These are phyloP conservation scores for Oenanthe javanica DNA, from an alignment of 140 eudicot genomes.

Conservation along the genomic window DNA sequence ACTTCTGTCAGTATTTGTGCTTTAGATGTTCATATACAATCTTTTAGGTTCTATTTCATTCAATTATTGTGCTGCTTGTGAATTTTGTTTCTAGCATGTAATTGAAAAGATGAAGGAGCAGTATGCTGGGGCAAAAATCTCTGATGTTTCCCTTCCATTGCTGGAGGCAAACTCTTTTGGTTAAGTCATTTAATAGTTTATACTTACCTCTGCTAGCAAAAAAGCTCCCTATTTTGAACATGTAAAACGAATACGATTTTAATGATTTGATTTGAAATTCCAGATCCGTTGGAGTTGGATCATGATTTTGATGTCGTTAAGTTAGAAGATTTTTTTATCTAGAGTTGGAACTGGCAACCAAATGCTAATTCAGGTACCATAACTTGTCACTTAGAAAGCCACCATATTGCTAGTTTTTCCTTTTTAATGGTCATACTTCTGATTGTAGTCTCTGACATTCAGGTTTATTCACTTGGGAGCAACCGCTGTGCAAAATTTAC, in stretches of 20 bases:
- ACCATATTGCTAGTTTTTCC: not conserved
- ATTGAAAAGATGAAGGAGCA: constrained; percentile 43
- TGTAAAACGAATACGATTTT: constrained; percentile 5
- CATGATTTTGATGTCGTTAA: constrained; percentile 32
- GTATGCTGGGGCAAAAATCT: constrained; percentile 33
- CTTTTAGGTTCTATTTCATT: constrained; percentile 3
- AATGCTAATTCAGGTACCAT: constrained; percentile 62
- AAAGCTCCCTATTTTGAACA: not conserved
- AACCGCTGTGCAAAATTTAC: constrained; percentile 54
- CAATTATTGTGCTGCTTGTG: not conserved
- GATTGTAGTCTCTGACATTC: constrained; percentile 3
- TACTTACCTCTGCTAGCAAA: not conserved
- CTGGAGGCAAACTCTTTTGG: constrained; percentile 50
- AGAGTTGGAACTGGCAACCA: constrained; percentile 39
- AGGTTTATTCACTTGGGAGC: constrained; percentile 85
- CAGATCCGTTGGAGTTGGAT: constrained; percentile 39
- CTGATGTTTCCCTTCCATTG: constrained; percentile 58
- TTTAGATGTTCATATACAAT: not conserved
- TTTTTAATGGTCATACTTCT: not conserved
- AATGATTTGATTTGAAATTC: constrained; percentile 17
- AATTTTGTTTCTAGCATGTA: constrained; percentile 49
- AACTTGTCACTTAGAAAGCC: constrained; percentile 6
- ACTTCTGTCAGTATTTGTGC: constrained; percentile 6
- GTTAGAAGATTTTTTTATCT: constrained; percentile 42
- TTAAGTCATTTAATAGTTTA: constrained; percentile 16